Base-by-base conservation (phyloP, 352 stramenopile genomes). In the Blastocystis sp. region DNA sequence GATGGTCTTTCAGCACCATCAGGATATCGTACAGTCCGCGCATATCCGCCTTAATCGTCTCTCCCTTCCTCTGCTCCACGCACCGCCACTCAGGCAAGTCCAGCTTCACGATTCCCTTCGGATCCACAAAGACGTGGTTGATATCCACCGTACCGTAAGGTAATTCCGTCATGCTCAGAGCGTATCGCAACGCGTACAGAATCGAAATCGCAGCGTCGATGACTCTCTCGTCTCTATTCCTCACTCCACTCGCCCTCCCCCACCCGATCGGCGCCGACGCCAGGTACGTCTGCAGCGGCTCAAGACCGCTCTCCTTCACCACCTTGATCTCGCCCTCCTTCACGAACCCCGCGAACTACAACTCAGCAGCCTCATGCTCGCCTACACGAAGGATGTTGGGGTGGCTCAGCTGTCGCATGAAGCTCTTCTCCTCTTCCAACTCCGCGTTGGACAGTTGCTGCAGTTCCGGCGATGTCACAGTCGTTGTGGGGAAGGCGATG, bases 291-390 rank as follows among this genome's bases (percentile, higher is more conserved):
- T 59, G 31, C 21, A 69, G 26, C 21, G 26, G 55, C 37, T 10
- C 21, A 9, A 24, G 29, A 3, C 4, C 33, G 61, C 66, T 6
- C n/a, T 85, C 74, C 33, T 63, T 31, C 33, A 67, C 55, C 24
- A 69, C 31, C 3, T 31, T n/a, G 26, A 31, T 37, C 13, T 51
- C n/a, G 13, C 55, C 51, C 3, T 24, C 55, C 29, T 50, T 85
- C 24, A 37, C 33, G 45, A 70, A 85, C 31, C 74, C 74, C 6
- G 66, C 29, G 66, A 85, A 85, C 74, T 85, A 85, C 50, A 70
- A 2, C n/a, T 67, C 19, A 85, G 4, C 3, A 13, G 10, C 13
- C n/a, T n/a, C 10, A 1, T 35, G 16, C 24, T 13, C 26, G 31
- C 16, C 12, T 16, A 85, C 74, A 50, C 33, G 37, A 39, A 67